Conservation (phyloP, 306 rosid species). For the Vachellia collinsii region DNA sequence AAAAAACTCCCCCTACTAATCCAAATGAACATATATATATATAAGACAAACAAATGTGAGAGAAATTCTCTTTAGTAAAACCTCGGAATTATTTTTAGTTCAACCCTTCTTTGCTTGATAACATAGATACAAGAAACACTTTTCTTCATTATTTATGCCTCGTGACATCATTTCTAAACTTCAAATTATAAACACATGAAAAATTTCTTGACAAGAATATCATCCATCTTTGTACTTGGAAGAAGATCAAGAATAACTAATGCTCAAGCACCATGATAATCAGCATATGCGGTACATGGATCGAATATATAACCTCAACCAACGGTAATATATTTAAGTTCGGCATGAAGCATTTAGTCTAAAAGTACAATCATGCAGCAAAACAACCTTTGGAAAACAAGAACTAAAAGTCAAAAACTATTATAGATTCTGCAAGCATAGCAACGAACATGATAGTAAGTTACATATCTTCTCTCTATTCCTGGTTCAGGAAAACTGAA, state of each 20-base stretch:
- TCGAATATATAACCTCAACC: not conserved
- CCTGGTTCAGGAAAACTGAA: conserved; percentile 13
- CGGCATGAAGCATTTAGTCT: not conserved
- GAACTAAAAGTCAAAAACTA: conserved; percentile 2
- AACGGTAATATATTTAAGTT: not conserved
- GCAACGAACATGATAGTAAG: not conserved
- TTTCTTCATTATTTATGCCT: not conserved
- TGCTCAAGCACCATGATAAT: not conserved
- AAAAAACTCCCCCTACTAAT: too few relatives aligned
- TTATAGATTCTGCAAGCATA: not conserved
- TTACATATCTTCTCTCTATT: not conserved
- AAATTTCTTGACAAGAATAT: not conserved
- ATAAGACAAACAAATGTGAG: too few relatives aligned
- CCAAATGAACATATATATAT: too few relatives aligned
- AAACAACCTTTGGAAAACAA: not conserved
- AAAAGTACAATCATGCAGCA: not conserved
- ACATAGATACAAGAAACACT: not conserved
- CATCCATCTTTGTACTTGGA: not conserved
- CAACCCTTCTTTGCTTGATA: not conserved
- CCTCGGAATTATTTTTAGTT: too few relatives aligned
- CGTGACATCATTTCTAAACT: not conserved
- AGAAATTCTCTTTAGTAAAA: too few relatives aligned
- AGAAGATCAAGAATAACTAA: not conserved
- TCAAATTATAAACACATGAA: not conserved
- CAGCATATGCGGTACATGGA: not conserved